phyloP scores from a whole-genome alignment of 257 asterid genomes.

The Oldenlandia corymbosa region DNA sequence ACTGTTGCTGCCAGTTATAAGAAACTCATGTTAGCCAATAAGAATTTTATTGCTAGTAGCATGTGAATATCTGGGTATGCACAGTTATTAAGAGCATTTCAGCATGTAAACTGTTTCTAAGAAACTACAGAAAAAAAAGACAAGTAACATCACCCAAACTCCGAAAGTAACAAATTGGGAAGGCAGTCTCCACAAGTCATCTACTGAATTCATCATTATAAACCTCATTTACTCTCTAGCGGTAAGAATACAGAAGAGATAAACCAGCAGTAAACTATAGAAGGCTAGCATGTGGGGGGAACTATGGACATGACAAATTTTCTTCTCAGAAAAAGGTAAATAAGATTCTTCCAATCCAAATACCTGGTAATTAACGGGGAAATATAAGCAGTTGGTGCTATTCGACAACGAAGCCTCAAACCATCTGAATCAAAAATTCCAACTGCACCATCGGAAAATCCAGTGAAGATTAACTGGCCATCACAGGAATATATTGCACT shows the following conservation, averaged over 20 bases:
- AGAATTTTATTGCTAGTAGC: too few relatives aligned
- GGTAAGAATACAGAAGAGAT: not conserved
- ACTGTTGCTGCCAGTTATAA: conserved; percentile 27
- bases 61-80: too few relatives aligned
- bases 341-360: not conserved
- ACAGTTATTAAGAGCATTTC: too few relatives aligned
- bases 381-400: conserved; percentile 72
- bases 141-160: too few relatives aligned
- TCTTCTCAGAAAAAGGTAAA: not conserved
- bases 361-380: conserved; percentile 72
- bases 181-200: not conserved
- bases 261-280: not conserved
- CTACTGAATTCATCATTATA: not conserved
- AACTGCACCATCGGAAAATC: conserved; percentile 86
- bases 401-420: conserved; percentile 63
- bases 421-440: conserved; percentile 76
- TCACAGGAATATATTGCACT: conserved; percentile 85
- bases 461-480: conserved; percentile 57
- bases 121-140: too few relatives aligned
- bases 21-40: conserved; percentile 7
- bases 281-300: too few relatives aligned
- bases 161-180: not conserved
- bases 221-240: not conserved
- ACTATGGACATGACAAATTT: too few relatives aligned
- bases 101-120: too few relatives aligned